These are phyloP conservation scores for Aspergillus leporis DNA, from an alignment of 495 filamentous ascomycete species.

Conservation along the genomic window DNA sequence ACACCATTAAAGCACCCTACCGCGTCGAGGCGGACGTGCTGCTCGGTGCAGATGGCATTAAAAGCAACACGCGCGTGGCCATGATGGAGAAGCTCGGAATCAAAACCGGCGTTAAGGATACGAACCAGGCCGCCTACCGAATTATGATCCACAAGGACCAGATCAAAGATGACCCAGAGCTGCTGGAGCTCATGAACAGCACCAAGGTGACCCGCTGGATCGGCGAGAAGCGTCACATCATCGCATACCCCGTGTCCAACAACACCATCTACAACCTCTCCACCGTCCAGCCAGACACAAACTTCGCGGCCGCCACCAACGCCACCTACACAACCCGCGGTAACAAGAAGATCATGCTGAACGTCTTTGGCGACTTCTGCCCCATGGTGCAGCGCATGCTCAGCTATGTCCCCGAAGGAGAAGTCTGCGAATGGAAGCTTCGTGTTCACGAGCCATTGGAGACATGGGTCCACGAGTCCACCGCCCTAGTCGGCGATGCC, in stretches of 20 bases:
- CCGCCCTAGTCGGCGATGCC: constrained; percentile 76
- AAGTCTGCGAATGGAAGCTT: constrained; percentile 81
- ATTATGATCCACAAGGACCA: constrained; percentile 75
- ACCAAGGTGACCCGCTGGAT: constrained; percentile 78
- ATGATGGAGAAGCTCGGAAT: constrained; percentile 60
- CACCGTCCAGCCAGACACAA: constrained; percentile 70
- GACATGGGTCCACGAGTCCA: constrained; percentile 65
- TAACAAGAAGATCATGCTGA: constrained; percentile 66
- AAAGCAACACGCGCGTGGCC: constrained; percentile 59
- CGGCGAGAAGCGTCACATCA: constrained; percentile 75
- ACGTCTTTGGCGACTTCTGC: constrained; percentile 69
- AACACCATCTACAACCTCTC: constrained; percentile 80
- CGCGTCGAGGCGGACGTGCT: constrained; percentile 65
- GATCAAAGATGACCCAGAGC: constrained; percentile 65
- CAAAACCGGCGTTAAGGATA: constrained; percentile 63
- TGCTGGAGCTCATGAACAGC: constrained; percentile 64
- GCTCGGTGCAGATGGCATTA: constrained; percentile 74
- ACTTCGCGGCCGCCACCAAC: constrained; percentile 71
- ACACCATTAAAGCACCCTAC: constrained; percentile 49
- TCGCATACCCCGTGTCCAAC: constrained; percentile 75
- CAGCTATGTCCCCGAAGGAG: constrained; percentile 74
- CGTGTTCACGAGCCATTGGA: constrained; percentile 67
- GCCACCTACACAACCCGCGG: constrained; percentile 76
- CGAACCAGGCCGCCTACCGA: constrained; percentile 78
- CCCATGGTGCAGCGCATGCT: constrained; percentile 72